phyloP scores from a whole-genome alignment of 768 basidiomycete genomes.

The Chalciporus piperatus region DNA sequence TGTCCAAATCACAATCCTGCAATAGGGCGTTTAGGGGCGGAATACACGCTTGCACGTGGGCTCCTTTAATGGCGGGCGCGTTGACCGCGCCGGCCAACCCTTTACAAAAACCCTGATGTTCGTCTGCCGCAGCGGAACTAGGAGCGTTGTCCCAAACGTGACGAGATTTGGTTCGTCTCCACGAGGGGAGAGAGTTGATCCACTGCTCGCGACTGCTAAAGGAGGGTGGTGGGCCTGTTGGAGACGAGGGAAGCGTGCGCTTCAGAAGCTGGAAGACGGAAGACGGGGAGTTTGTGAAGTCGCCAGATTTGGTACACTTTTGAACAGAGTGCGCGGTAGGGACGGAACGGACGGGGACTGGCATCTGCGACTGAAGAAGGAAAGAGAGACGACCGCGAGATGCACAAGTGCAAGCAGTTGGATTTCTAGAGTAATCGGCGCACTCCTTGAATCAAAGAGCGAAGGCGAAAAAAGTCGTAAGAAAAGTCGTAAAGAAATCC shows the following conservation, averaged over 20 bases:
- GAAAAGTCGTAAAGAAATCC: slow-evolving; percentile 58
- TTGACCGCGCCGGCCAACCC: slow-evolving; percentile 78
- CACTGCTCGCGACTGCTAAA: slow-evolving; percentile 70
- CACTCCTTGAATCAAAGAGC: slow-evolving; percentile 39
- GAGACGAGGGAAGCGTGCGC: slow-evolving; percentile 57
- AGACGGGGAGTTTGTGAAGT: slow-evolving; percentile 33
- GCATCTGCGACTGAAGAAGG: slow-evolving; percentile 64
- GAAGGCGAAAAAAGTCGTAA: slow-evolving; percentile 56
- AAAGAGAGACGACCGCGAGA: slow-evolving; percentile 40
- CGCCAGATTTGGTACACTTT: slow-evolving; percentile 53
- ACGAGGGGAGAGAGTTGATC: slow-evolving; percentile 67
- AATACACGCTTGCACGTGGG: slow-evolving; percentile 80
- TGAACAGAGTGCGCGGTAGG: slow-evolving; percentile 60
- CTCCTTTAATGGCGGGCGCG: slow-evolving; percentile 83
- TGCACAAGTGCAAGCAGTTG: slow-evolving; percentile 45
- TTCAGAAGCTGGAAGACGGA: slow-evolving; percentile 54
- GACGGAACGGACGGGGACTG: slow-evolving; percentile 75
- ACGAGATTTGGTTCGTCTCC: slow-evolving; percentile 67
- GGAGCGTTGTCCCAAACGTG: slow-evolving; percentile 61
- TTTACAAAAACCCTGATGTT: slow-evolving; percentile 58
- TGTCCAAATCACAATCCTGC: slow-evolving; percentile 10
- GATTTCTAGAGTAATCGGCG: slow-evolving; percentile 40
- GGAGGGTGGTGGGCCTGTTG: slow-evolving; percentile 59
- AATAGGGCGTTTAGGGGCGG: slow-evolving; percentile 56
- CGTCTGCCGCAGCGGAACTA: slow-evolving; percentile 8